Base-by-base conservation (phyloP, 2,329 filamentous ascomycete genomes). In the Aspergillus felis region DNA sequence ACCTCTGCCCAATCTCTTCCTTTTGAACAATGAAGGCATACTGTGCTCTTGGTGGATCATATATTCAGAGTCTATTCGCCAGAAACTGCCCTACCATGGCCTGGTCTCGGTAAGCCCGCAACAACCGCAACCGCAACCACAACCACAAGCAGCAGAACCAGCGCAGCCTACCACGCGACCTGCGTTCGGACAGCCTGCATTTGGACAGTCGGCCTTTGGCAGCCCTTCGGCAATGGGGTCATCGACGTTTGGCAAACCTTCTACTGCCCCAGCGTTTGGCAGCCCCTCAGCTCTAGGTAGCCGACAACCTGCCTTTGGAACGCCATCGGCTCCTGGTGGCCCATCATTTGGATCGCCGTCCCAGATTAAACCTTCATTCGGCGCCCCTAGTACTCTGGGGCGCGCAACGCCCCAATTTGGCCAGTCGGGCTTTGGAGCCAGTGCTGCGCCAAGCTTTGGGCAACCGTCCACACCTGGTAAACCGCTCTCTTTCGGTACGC, bases 11-110 rank as follows among this genome's bases (percentile, higher is more conserved):
- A 91, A 87, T 10, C 80, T 96, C 46, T 88, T 94, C 81, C 82
- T 91, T 29, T 79, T 99, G 17, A 97, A 95, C 59, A 88, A 96
- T 63, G 91, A 97, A 68, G 94, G 94, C 62, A 78, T 96, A 9
- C 79, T 99, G 17, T 86, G 85, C 49, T 83, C 87, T 12, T 99
- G 93, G 92, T 97, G 93, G 91, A 77, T 97, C 47, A 84, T 97
- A 22, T 97, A 97, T 75, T 85, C 89, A 38, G 91, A 95, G 46
- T 92, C 93, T 1, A 87, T 99, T 60, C 85, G 87, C 58, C 80
- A 87, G 65, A 87, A 87, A 3, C 85, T 84, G 6, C 84, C 85
- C 0, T 97, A 92, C 71, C 83, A 88, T 44, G 90, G 89, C 4
- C 79, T 97, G 61, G 77, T 79, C 57, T 73, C 74, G n/a, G 65